phyloP scores from a whole-genome alignment of 371 early-diverging fungal species.

The Encephalitozoon cuniculi region DNA sequence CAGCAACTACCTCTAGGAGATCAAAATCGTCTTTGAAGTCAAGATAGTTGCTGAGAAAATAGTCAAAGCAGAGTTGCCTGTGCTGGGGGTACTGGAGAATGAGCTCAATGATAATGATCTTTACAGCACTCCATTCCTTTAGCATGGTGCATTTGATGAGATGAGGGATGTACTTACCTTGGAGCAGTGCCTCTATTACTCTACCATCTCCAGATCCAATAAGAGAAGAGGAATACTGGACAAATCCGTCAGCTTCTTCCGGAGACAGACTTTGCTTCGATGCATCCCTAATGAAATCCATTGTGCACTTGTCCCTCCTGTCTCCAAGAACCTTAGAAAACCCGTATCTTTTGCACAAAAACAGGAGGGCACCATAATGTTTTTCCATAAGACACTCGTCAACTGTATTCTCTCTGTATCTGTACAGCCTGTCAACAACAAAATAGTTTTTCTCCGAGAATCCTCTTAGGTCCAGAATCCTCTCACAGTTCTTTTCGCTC shows the following conservation, averaged over 20 bases:
- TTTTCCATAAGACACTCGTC: constrained; percentile 2
- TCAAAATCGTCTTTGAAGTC: constrained; percentile 10
- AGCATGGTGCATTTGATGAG: not conserved
- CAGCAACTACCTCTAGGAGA: not conserved
- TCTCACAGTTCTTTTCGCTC: not conserved
- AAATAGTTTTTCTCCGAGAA: not conserved
- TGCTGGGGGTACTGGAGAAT: not conserved
- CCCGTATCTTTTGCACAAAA: not conserved
- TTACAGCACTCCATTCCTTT: not conserved
- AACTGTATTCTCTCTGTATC: not conserved
- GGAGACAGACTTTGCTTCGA: not conserved
- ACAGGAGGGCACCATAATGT: not conserved
- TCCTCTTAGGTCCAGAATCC: not conserved
- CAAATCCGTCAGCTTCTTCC: not conserved
- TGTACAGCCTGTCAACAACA: not conserved
- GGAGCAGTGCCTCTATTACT: not conserved
- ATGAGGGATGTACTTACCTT: not conserved
- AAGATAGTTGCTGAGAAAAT: not conserved
- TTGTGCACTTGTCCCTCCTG: not conserved
- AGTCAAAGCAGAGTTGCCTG: constrained; percentile 8
- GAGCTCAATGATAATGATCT: constrained; percentile 4
- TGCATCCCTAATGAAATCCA: not conserved
- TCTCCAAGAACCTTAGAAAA: not conserved
- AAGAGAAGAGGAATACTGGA: not conserved
- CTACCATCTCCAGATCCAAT: not conserved